Conservation (phyloP, 2,329 filamentous ascomycete genomes). For the Didymella arachidicola region DNA sequence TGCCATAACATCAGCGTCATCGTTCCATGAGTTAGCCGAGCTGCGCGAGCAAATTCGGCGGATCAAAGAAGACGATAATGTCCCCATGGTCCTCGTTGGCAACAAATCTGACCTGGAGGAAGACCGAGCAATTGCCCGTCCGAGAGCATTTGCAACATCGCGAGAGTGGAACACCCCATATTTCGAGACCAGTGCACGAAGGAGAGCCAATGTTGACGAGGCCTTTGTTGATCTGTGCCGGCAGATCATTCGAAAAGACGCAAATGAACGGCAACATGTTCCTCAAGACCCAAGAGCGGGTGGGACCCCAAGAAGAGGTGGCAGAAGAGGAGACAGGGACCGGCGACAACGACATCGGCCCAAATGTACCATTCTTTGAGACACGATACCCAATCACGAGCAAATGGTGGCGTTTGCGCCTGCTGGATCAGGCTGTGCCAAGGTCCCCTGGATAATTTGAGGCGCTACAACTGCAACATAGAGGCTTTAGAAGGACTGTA, state of each 20-base stretch:
- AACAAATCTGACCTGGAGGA: constrained; percentile 93
- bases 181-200: constrained; percentile 86
- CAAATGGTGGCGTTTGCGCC: constrained; percentile 27
- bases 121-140: constrained; percentile 78
- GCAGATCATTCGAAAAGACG: constrained; percentile 80
- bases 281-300: constrained; percentile 25
- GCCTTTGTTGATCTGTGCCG: constrained; percentile 85
- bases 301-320: constrained; percentile 12
- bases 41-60: constrained; percentile 89
- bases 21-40: constrained; percentile 80
- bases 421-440: constrained; percentile 34
- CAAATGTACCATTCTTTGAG: constrained; percentile 41
- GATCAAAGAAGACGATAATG: constrained; percentile 85
- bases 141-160: constrained; percentile 83
- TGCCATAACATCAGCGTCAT: constrained; percentile 85
- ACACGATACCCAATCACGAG: constrained; percentile 32
- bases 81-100: constrained; percentile 88
- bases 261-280: constrained; percentile 49
- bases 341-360: constrained; percentile 30
- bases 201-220: constrained; percentile 87
- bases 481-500: constrained; percentile 34
- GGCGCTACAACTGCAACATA: constrained; percentile 24
- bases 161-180: constrained; percentile 89
- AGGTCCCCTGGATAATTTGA: constrained; percentile 1
- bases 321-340: constrained; percentile 17